Percentiles rank a stretch among this genome's conserved stretches.
These are phyloP conservation scores for Monilinia fructicola DNA, from an alignment of 2,329 filamentous ascomycete species.

Conservation along the genomic window DNA sequence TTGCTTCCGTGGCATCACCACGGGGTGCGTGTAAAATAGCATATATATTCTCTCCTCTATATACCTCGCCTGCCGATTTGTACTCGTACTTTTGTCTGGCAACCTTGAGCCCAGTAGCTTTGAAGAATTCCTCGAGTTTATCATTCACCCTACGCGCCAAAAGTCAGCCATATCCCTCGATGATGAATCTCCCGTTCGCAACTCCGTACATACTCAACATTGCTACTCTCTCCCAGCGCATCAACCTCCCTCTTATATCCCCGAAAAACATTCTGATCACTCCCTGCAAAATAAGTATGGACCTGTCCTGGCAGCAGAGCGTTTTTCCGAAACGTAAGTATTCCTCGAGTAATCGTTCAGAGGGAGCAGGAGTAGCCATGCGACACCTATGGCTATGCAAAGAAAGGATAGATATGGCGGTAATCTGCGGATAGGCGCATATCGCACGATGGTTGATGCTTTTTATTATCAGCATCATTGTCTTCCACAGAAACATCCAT, in stretches of 20 bases:
- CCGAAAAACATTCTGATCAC: constrained; percentile 90
- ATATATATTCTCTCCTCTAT: constrained; percentile 86
- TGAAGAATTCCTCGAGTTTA: constrained; percentile 72
- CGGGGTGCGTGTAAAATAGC: constrained; percentile 89
- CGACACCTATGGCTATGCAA: constrained; percentile 79
- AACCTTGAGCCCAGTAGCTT: constrained; percentile 78
- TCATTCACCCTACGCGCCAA: constrained; percentile 56
- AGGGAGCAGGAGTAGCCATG: constrained; percentile 87
- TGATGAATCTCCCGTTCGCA: constrained; percentile 37
- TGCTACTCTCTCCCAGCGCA: constrained; percentile 53
- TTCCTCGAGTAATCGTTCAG: constrained; percentile 85
- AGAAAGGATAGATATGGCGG: constrained; percentile 85
- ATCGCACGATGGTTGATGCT: constrained; percentile 67
- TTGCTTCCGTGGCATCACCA: constrained; percentile 94
- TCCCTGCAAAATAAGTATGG: constrained; percentile 95
- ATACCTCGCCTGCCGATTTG: constrained; percentile 69
- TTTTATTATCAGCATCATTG: constrained; percentile 26
- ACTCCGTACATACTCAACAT: constrained; percentile 50
- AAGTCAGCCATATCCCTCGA: constrained; percentile 31
- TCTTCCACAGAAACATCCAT: background rate
- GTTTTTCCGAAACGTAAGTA: constrained; percentile 98
- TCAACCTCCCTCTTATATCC: constrained; percentile 86
- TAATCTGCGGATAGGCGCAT: constrained; percentile 78
- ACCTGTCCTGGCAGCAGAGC: constrained; percentile 93
- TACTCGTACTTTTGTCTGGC: constrained; percentile 88